Evolutionary conservation across 352 stramenopile species (phyloP).

Genomic region (Albugo laibachii): DNA sequence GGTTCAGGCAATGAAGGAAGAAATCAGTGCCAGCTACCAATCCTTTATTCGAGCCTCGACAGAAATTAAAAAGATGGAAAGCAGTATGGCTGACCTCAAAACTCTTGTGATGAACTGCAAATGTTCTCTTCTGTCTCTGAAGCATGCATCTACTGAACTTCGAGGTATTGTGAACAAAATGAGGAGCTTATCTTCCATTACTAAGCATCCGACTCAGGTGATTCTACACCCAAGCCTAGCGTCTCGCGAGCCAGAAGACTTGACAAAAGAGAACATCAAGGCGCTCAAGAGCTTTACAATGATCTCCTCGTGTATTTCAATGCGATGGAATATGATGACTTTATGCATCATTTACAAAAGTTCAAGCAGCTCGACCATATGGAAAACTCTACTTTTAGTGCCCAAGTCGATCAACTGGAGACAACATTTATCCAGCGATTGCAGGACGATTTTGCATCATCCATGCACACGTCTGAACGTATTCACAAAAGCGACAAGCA

Average conservation of each 20-base stretch:
- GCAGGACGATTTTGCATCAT: constrained; percentile 55
- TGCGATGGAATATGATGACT: constrained; percentile 41
- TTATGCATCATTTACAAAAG: constrained; percentile 20
- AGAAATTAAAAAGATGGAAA: constrained; percentile 73
- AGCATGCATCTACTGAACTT: constrained; percentile 9
- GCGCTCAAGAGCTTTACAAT: constrained; percentile 28
- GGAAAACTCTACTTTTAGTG: constrained; percentile 12
- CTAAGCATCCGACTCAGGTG: no score
- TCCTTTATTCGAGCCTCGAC: constrained; percentile 50
- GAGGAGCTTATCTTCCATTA: not conserved
- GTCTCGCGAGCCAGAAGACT: constrained; percentile 14
- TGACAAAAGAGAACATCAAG: constrained; percentile 30
- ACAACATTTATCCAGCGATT: constrained; percentile 31
- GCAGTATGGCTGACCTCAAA: constrained; percentile 66
- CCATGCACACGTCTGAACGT: constrained; percentile 51
- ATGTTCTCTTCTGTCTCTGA: constrained; percentile 34
- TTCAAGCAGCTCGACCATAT: constrained; percentile 11
- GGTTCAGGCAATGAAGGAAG: constrained; percentile 65
- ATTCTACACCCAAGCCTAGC: constrained; percentile 6
- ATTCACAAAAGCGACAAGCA: constrained; percentile 76
- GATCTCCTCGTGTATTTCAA: constrained; percentile 47
- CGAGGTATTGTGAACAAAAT: no score
- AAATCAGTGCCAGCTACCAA: constrained; percentile 66
- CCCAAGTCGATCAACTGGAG: constrained; percentile 27
- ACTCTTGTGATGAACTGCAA: constrained; percentile 53